phyloP scores from a whole-genome alignment of 1,139 yeast species.

The Saccharomyces hybrid region DNA sequence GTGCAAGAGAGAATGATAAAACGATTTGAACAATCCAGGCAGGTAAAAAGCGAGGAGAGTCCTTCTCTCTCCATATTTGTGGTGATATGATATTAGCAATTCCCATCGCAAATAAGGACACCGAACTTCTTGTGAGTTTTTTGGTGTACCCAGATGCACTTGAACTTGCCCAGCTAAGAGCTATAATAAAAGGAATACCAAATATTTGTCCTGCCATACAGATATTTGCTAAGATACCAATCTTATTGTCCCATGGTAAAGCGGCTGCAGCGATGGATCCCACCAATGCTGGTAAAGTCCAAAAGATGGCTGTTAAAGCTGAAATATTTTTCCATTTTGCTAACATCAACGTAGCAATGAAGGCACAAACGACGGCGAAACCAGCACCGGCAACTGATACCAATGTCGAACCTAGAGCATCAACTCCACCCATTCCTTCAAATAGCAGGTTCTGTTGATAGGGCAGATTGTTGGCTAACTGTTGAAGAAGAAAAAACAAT shows the following conservation, averaged over 20 bases:
- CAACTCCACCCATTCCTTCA: conserved; percentile 37
- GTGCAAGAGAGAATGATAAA: conserved; percentile 39
- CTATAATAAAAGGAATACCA: conserved; percentile 39
- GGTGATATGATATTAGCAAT: conserved; percentile 41
- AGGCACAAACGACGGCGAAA: conserved; percentile 34
- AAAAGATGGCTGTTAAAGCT: conserved; percentile 35
- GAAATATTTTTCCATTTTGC: conserved; percentile 17
- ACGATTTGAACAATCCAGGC: conserved; percentile 53
- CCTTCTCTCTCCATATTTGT: conserved; percentile 38
- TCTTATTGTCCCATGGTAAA: conserved; percentile 36
- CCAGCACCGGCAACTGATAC: conserved; percentile 49
- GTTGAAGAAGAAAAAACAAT: conserved; percentile 36
- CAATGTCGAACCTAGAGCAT: conserved; percentile 41
- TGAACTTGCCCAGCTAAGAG: conserved; percentile 36
- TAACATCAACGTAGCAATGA: conserved; percentile 32
- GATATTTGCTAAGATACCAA: conserved; percentile 40
- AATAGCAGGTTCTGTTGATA: conserved; percentile 42
- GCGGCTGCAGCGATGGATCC: conserved; percentile 42
- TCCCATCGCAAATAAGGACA: conserved; percentile 36
- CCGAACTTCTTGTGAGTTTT: conserved; percentile 36
- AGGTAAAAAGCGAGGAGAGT: conserved; percentile 38
- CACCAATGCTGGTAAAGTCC: conserved; percentile 39
- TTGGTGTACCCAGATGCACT: conserved; percentile 40
- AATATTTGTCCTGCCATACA: conserved; percentile 36
- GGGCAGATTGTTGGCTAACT: conserved; percentile 42